A percentile compares a stretch with the other conserved stretches of the same genome.
phyloP scores from a whole-genome alignment of 2,329 filamentous ascomycete genomes.

The Phyllosticta citribraziliensis region DNA sequence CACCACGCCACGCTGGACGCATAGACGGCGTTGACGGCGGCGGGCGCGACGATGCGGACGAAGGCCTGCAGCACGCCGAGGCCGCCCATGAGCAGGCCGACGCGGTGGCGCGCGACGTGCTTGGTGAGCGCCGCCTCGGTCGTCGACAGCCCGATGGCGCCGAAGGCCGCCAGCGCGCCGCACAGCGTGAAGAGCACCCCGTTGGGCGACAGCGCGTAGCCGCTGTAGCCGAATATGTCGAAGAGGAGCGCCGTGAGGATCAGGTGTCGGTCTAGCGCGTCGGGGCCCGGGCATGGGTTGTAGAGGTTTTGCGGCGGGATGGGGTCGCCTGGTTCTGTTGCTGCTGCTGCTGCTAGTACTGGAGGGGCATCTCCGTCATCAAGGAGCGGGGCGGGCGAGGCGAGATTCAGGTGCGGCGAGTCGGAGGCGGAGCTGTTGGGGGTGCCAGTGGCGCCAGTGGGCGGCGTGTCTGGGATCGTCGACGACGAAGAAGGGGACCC shows the following conservation, averaged over 20 bases:
- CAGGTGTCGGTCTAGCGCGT: conserved; percentile 10
- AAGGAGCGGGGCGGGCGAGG: background rate
- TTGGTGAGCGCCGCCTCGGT: conserved; percentile 13
- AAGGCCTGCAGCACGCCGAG: conserved; percentile 12
- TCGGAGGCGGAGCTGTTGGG: background rate
- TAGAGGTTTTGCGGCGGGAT: background rate
- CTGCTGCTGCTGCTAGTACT: background rate
- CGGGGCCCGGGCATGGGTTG: background rate
- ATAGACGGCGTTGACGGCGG: conserved; percentile 9
- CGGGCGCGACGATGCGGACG: conserved; percentile 11
- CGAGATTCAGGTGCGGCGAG: background rate
- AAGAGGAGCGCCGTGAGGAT: conserved; percentile 9
- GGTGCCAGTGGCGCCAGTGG: background rate
- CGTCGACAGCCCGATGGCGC: conserved; percentile 12
- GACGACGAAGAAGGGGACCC: background rate
- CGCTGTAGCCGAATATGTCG: conserved; percentile 12
- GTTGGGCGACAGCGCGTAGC: conserved; percentile 12
- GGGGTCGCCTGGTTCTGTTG: background rate
- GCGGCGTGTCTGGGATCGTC: background rate
- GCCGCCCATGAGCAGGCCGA: conserved; percentile 12
- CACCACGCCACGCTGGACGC: conserved; percentile 1
- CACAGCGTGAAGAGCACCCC: conserved; percentile 12
- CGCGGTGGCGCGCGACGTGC: background rate
- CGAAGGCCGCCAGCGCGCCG: conserved; percentile 13
- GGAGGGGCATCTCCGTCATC: background rate